Evolutionary conservation across 352 stramenopile genomes (phyloP).

Genomic region (Thalassiosira oceanica): DNA sequence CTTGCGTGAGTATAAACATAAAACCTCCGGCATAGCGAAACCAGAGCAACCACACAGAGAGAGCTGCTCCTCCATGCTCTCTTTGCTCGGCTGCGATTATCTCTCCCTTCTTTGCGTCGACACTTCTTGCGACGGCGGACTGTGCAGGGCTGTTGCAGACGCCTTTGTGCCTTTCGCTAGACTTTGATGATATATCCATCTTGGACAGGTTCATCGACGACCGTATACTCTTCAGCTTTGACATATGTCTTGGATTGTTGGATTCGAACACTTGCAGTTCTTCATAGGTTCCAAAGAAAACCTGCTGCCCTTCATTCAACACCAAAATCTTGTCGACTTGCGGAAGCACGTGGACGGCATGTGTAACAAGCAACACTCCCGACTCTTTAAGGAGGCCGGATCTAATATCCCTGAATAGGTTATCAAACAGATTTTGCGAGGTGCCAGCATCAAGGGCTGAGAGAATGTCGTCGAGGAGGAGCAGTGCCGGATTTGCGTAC

Average conservation of each 20-base stretch:
- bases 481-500: slow-evolving; percentile 31
- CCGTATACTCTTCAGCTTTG: slow-evolving; percentile 6
- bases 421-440: slow-evolving; percentile 36
- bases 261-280: slow-evolving; percentile 18
- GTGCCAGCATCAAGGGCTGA: slow-evolving; percentile 52
- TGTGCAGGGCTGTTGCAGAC: not conserved
- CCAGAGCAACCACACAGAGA: slow-evolving; percentile 27
- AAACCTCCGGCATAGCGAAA: slow-evolving; percentile 29
- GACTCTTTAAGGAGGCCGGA: slow-evolving; percentile 18
- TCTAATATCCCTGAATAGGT: slow-evolving; percentile 14
- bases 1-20: slow-evolving; percentile 24
- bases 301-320: slow-evolving; percentile 9
- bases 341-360: slow-evolving; percentile 24
- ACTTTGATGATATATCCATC: slow-evolving; percentile 1
- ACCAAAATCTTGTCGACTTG: slow-evolving; percentile 25
- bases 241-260: not conserved
- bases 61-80: slow-evolving; percentile 24
- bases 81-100: slow-evolving; percentile 22
- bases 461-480: slow-evolving; percentile 57
- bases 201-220: slow-evolving; percentile 5
- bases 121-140: slow-evolving; percentile 2
- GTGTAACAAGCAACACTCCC: slow-evolving; percentile 23
- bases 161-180: not conserved
- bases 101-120: slow-evolving; percentile 23
- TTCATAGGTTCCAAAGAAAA: slow-evolving; percentile 24